Percentiles rank a stretch among this genome's conserved stretches.
phyloP scores from a whole-genome alignment of 352 stramenopile species.

The Pythium brachiatum region DNA sequence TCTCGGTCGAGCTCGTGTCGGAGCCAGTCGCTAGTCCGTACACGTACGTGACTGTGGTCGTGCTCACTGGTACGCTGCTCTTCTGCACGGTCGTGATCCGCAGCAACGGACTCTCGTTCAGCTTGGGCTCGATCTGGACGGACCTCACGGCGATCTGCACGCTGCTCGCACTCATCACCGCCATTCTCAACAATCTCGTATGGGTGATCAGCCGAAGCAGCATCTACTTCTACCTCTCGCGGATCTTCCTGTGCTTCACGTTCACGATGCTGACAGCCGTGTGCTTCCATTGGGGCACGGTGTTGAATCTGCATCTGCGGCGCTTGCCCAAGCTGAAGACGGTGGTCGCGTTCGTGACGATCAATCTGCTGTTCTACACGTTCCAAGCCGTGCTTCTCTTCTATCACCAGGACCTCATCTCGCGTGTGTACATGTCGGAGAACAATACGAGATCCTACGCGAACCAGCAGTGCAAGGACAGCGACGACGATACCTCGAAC shows the following conservation, averaged over 20 bases:
- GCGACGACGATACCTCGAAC: conserved; percentile 41
- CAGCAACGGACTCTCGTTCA: conserved; percentile 81
- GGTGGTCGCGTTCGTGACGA: conserved; percentile 54
- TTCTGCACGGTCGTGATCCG: conserved; percentile 84
- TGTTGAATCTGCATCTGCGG: conserved; percentile 73
- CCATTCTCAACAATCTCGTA: conserved; percentile 84
- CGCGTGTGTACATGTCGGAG: conserved; percentile 70
- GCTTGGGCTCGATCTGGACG: conserved; percentile 82
- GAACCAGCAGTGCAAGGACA: conserved; percentile 77
- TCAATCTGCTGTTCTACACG: conserved; percentile 80
- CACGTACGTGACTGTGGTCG: conserved; percentile 87
- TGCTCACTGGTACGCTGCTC: conserved; percentile 74
- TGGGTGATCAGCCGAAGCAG: conserved; percentile 67
- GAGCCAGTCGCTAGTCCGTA: conserved; percentile 75
- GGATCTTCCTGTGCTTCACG: conserved; percentile 77
- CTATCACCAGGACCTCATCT: conserved; percentile 64
- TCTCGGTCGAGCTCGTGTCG: conserved; percentile 65
- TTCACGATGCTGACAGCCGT: conserved; percentile 89
- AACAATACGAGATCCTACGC: conserved; percentile 63
- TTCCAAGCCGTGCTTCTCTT: conserved; percentile 77
- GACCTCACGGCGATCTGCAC: conserved; percentile 86
- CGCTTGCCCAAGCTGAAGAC: conserved; percentile 71
- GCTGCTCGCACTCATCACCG: conserved; percentile 62
- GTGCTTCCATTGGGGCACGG: conserved; percentile 86
- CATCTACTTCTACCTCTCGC: conserved; percentile 83